Percentiles rank a stretch among this genome's conserved stretches.
These are phyloP conservation scores for Lavandula angustifolia DNA, from an alignment of 257 asterid genomes.

Conservation along the genomic window DNA sequence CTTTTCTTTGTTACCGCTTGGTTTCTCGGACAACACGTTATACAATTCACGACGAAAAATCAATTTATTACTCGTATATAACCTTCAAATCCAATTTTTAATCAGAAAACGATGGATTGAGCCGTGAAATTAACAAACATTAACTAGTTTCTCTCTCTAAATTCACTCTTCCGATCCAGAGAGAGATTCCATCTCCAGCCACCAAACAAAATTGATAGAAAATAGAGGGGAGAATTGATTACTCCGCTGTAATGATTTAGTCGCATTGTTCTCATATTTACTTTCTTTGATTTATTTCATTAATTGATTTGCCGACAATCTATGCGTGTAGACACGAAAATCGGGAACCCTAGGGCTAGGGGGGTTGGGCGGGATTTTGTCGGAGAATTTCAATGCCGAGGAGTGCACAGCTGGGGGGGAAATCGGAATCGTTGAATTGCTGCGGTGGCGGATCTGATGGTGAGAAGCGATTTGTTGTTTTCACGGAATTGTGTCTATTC, in stretches of 20 bases:
- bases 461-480: slow-evolving; percentile 37
- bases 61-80: background rate
- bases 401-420: slow-evolving; percentile 35
- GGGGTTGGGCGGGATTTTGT: slow-evolving; percentile 35
- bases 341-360: slow-evolving; percentile 43
- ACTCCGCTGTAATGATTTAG: slow-evolving; percentile 32
- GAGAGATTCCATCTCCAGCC: slow-evolving; percentile 42
- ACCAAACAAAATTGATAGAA: slow-evolving; percentile 31
- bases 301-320: slow-evolving; percentile 32
- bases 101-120: background rate
- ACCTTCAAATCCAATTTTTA: background rate
- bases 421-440: slow-evolving; percentile 43
- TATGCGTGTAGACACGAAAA: slow-evolving; percentile 14
- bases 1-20: too few species aligned
- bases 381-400: slow-evolving; percentile 35
- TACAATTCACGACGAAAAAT: background rate
- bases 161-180: slow-evolving; percentile 40
- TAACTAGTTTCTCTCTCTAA: slow-evolving; percentile 42
- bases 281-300: slow-evolving; percentile 32
- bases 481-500: slow-evolving; percentile 29
- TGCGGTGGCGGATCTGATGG: slow-evolving; percentile 53
- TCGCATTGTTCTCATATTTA: slow-evolving; percentile 30
- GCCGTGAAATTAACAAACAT: slow-evolving; percentile 8
- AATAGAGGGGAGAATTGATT: slow-evolving; percentile 14
- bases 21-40: too few species aligned